Evolutionary conservation across 1,284 basidiomycete species (phyloP).

Genomic region (Serendipita sp.): DNA sequence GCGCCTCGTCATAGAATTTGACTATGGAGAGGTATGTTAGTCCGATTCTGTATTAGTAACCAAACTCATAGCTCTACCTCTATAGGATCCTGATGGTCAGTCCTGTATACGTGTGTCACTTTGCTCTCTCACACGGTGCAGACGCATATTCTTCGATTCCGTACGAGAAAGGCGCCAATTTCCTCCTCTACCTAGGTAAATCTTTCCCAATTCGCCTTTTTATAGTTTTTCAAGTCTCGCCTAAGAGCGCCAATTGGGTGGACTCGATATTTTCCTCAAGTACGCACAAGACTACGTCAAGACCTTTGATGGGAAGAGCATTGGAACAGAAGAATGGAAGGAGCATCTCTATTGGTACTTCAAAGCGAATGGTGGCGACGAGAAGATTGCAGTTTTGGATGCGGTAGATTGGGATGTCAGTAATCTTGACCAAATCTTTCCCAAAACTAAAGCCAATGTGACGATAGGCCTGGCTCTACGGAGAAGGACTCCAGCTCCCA

Average conservation of each 20-base stretch:
- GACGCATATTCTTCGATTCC: slow-evolving; percentile 36
- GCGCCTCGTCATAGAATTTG: slow-evolving; percentile 73
- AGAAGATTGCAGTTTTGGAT: slow-evolving; percentile 57
- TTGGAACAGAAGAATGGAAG: slow-evolving; percentile 83
- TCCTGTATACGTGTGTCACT: slow-evolving; percentile 6
- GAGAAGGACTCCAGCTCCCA: slow-evolving; percentile 66
- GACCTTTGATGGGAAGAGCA: slow-evolving; percentile 67
- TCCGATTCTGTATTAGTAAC: slow-evolving; percentile 20
- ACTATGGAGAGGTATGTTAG: slow-evolving; percentile 46
- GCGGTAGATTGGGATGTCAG: slow-evolving; percentile 67
- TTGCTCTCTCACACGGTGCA: background rate
- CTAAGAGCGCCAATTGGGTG: slow-evolving; percentile 68
- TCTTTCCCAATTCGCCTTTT: background rate
- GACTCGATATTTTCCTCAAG: slow-evolving; percentile 71
- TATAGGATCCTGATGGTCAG: slow-evolving; percentile 3
- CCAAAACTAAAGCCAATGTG: background rate
- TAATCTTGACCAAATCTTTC: slow-evolving; percentile 6
- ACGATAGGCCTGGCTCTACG: slow-evolving; percentile 71
- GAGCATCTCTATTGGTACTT: slow-evolving; percentile 75
- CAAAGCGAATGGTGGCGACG: slow-evolving; percentile 39
- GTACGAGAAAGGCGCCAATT: slow-evolving; percentile 66
- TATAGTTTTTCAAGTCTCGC: slow-evolving; percentile 2
- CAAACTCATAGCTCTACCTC: too few species aligned
- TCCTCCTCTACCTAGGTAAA: slow-evolving; percentile 40
- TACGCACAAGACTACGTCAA: slow-evolving; percentile 73